phyloP scores from a whole-genome alignment of 257 asterid genomes.

The Fraxinus cuspidata region DNA sequence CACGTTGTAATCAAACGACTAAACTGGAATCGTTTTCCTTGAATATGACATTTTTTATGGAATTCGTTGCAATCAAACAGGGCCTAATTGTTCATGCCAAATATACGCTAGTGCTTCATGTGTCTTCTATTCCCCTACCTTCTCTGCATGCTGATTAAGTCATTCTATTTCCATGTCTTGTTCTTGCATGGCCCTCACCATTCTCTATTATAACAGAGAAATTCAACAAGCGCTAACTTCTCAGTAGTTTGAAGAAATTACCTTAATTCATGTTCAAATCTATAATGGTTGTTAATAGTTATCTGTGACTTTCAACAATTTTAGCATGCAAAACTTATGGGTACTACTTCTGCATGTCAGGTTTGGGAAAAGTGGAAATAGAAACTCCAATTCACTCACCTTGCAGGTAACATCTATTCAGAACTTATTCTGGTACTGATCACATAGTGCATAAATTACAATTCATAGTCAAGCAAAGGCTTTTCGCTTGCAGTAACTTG shows the following conservation, averaged over 20 bases:
- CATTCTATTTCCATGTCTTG: slow-evolving; percentile 5
- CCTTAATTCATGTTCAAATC: slow-evolving; percentile 5
- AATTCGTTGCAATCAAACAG: too few species aligned
- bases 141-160: slow-evolving; percentile 4
- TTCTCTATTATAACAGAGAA: slow-evolving; percentile 16
- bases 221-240: slow-evolving; percentile 16
- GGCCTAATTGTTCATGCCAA: too few species aligned
- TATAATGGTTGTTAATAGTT: slow-evolving; percentile 15
- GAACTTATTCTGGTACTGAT: slow-evolving; percentile 13
- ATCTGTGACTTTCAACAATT: slow-evolving; percentile 15
- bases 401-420: slow-evolving; percentile 47
- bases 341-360: slow-evolving; percentile 41
- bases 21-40: too few species aligned
- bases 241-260: neutral
- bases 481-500: slow-evolving; percentile 11
- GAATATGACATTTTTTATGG: too few species aligned
- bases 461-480: slow-evolving; percentile 9
- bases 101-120: too few species aligned
- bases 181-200: slow-evolving; percentile 8
- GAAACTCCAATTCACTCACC: slow-evolving; percentile 79
- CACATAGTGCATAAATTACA: slow-evolving; percentile 16
- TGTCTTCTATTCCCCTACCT: slow-evolving; percentile 3
- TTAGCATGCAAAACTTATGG: slow-evolving; percentile 23
- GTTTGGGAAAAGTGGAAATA: slow-evolving; percentile 75
- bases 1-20: too few species aligned